A percentile compares a stretch with the other conserved stretches of the same genome.
phyloP scores from a whole-genome alignment of 2,329 filamentous ascomycete species.

The Monilinia vaccinii-corymbosi region DNA sequence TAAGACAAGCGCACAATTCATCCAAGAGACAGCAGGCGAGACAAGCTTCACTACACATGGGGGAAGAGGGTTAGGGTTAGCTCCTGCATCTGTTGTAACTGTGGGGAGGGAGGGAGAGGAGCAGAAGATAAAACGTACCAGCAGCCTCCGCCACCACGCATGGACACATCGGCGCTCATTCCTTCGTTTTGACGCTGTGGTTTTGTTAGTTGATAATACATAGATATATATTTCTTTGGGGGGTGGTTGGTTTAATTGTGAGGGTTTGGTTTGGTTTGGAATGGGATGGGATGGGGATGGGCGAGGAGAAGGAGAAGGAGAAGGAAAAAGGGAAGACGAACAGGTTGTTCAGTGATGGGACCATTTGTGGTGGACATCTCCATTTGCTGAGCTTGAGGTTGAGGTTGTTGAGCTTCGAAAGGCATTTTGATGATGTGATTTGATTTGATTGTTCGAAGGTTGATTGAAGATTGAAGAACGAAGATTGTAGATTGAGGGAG shows the following conservation, averaged over 20 bases:
- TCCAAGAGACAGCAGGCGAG: conserved; percentile 8
- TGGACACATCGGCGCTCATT: conserved; percentile 3
- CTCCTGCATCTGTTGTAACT: neutral
- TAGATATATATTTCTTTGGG: too few species aligned
- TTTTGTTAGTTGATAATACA: too few species aligned
- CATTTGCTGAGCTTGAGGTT: conserved; percentile 10
- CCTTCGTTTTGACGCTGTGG: conserved; percentile 7
- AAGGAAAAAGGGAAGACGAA: neutral
- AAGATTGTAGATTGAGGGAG: neutral
- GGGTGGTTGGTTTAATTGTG: neutral
- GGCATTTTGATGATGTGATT: neutral
- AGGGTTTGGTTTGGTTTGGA: neutral
- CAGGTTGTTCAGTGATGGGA: conserved; percentile 9
- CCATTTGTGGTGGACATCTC: conserved; percentile 1
- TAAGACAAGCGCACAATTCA: conserved; percentile 3
- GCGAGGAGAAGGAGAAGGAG: neutral
- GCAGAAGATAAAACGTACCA: neutral
- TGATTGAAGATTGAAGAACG: neutral
- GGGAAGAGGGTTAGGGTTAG: neutral
- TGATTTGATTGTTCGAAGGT: neutral
- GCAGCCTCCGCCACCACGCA: conserved; percentile 7
- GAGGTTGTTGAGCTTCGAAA: conserved; percentile 9
- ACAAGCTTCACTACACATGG: neutral
- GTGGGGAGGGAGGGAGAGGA: neutral
- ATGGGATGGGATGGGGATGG: neutral